These are phyloP conservation scores for Malus hybrid DNA, from an alignment of 331 rosid genomes.

Conservation along the genomic window DNA sequence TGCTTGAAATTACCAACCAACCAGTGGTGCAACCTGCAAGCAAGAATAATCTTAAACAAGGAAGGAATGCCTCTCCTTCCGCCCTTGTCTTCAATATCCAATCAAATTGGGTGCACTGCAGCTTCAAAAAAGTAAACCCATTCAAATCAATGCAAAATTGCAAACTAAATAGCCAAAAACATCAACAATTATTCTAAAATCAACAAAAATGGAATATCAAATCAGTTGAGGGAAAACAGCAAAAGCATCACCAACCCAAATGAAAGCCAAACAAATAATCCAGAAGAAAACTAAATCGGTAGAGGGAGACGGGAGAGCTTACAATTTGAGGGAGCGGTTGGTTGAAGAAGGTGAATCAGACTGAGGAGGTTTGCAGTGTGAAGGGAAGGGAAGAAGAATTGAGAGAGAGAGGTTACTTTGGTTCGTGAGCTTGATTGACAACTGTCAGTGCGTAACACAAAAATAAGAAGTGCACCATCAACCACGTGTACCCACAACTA, in stretches of 20 bases:
- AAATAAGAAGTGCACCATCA: not conserved
- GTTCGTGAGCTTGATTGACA: not conserved
- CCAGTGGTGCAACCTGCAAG: not conserved
- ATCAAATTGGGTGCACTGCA: not conserved
- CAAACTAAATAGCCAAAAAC: not conserved
- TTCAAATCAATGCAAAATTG: not conserved
- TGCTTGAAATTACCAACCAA: not conserved
- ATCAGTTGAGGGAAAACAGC: not conserved
- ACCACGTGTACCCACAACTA: not conserved
- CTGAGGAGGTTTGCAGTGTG: too few species aligned
- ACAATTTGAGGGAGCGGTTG: too few species aligned
- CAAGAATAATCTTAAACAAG: too few species aligned
- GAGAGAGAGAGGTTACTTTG: not conserved
- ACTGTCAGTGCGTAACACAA: not conserved
- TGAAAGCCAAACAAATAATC: not conserved
- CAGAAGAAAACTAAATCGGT: not conserved
- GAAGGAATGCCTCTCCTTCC: not conserved
- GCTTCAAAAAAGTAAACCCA: not conserved
- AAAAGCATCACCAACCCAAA: not conserved
- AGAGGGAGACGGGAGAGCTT: not conserved
- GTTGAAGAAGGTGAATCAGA: too few species aligned
- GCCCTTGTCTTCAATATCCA: not conserved
- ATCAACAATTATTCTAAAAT: not conserved
- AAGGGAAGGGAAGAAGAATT: not conserved
- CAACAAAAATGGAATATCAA: not conserved